Evolutionary conservation across 129 eudicot genomes (phyloP).

Genomic region (Lactuca sativa): DNA sequence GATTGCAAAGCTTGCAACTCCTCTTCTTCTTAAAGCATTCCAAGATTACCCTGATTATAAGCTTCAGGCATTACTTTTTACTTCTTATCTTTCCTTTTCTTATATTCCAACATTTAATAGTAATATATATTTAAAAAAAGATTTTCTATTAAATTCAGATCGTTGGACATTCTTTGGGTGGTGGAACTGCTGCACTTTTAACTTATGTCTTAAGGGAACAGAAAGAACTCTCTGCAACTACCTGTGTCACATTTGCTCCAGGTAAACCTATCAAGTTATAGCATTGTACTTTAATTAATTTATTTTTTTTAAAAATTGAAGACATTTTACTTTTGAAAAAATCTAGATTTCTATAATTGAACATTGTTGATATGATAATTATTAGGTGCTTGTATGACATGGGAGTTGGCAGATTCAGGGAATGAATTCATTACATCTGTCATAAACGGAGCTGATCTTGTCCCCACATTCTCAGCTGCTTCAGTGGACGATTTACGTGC

Average conservation of each 20-base stretch:
- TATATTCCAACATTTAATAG: no score
- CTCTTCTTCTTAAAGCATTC: slow-evolving; percentile 64
- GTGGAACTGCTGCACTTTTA: slow-evolving; percentile 93
- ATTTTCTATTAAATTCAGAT: slow-evolving; percentile 45
- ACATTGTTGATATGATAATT: slow-evolving; percentile 5
- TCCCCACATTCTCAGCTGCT: slow-evolving; percentile 96
- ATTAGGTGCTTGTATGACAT: slow-evolving; percentile 96
- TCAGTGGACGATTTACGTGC: slow-evolving; percentile 96
- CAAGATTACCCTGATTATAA: slow-evolving; percentile 66
- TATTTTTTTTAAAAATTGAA: no score
- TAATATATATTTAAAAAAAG: no score
- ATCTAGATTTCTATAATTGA: no score
- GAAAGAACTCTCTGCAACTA: slow-evolving; percentile 67
- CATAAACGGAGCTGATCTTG: slow-evolving; percentile 94
- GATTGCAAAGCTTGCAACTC: slow-evolving; percentile 95
- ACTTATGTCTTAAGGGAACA: slow-evolving; percentile 80
- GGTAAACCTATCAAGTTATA: slow-evolving; percentile 33
- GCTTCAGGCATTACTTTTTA: slow-evolving; percentile 52
- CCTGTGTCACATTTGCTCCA: slow-evolving; percentile 96
- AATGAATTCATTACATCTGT: slow-evolving; percentile 77
- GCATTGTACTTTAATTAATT: no score
- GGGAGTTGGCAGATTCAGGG: slow-evolving; percentile 97
- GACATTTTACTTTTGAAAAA: no score
- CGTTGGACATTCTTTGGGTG: slow-evolving; percentile 97
- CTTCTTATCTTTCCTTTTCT: slow-evolving; percentile 6